Percentiles rank a stretch among this genome's conserved stretches.
Evolutionary conservation across 305 asterid genomes (phyloP).

Genomic region (Fraxinus floribunda): DNA sequence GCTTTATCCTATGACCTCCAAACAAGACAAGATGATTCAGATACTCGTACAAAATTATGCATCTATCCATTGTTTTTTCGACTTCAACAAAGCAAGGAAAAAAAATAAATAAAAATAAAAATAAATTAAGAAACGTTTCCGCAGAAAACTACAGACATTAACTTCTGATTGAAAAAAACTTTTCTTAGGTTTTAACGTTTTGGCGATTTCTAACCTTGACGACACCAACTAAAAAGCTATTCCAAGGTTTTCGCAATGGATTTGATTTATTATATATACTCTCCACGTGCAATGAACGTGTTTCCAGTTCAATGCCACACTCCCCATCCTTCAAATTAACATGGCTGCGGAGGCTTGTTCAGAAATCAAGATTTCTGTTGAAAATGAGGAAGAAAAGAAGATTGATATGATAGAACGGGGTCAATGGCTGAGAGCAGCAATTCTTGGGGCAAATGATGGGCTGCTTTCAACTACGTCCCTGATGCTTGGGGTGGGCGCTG

Average conservation of each 20-base stretch:
- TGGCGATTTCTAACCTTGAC: conserved; percentile 9
- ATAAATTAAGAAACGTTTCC: neutral
- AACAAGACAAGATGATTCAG: conserved; percentile 5
- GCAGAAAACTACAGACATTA: neutral
- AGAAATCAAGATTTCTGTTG: conserved; percentile 23
- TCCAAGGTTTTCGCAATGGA: neutral
- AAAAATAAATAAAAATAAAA: neutral
- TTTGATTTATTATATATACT: conserved; percentile 15
- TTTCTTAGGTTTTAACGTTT: conserved; percentile 31
- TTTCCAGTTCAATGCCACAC: conserved; percentile 40
- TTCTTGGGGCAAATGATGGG: conserved; percentile 66
- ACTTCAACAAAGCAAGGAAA: neutral
- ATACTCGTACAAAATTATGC: neutral
- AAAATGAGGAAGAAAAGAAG: conserved; percentile 23
- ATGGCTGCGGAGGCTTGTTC: conserved; percentile 25
- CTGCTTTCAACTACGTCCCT: conserved; percentile 57
- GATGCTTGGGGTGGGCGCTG: conserved; percentile 62
- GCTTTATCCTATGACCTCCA: neutral
- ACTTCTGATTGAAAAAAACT: neutral
- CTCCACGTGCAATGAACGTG: conserved; percentile 27
- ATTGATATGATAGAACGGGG: conserved; percentile 34
- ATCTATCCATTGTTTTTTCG: neutral
- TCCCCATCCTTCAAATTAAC: conserved; percentile 15
- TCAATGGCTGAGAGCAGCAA: conserved; percentile 69
- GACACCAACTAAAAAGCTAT: conserved; percentile 34